Conservation (phyloP, 2,329 filamentous ascomycete genomes). For the Phaeosphaeriaceae sp. region DNA sequence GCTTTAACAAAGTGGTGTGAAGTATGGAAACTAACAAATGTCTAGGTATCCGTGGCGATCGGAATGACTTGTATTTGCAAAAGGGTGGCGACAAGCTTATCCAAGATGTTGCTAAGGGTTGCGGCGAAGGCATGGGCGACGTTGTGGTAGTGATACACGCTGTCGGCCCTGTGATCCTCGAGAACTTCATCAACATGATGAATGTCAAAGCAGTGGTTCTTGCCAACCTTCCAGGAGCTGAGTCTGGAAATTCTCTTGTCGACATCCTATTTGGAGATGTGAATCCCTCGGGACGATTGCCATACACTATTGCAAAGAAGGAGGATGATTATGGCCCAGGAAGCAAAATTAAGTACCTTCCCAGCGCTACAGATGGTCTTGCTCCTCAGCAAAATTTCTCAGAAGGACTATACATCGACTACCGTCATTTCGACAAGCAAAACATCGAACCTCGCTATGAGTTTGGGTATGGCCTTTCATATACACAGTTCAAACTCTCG, state of each 20-base stretch:
- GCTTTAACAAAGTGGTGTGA: no score
- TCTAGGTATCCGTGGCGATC: conserved; percentile 69
- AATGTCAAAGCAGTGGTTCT: conserved; percentile 80
- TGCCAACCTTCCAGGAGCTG: conserved; percentile 86
- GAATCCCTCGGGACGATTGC: conserved; percentile 81
- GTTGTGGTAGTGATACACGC: conserved; percentile 88
- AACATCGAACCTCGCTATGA: conserved; percentile 78
- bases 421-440: conserved; percentile 83
- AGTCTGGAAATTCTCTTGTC: conserved; percentile 80
- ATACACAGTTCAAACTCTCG: conserved; percentile 73
- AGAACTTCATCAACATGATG: conserved; percentile 78
- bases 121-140: conserved; percentile 63
- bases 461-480: conserved; percentile 86
- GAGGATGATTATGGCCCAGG: conserved; percentile 78
- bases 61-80: conserved; percentile 77
- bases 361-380: conserved; percentile 62
- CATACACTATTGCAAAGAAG: conserved; percentile 82
- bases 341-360: conserved; percentile 71
- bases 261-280: conserved; percentile 80
- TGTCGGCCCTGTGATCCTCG: conserved; percentile 81
- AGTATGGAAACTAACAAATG: no score
- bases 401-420: conserved; percentile 87
- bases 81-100: conserved; percentile 80
- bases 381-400: conserved; percentile 82
- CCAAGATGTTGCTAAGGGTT: conserved; percentile 72